Percentiles rank a stretch among this genome's conserved stretches.
Evolutionary conservation across 2,329 filamentous ascomycete genomes (phyloP).

Genomic region (Helotiales sp.): DNA sequence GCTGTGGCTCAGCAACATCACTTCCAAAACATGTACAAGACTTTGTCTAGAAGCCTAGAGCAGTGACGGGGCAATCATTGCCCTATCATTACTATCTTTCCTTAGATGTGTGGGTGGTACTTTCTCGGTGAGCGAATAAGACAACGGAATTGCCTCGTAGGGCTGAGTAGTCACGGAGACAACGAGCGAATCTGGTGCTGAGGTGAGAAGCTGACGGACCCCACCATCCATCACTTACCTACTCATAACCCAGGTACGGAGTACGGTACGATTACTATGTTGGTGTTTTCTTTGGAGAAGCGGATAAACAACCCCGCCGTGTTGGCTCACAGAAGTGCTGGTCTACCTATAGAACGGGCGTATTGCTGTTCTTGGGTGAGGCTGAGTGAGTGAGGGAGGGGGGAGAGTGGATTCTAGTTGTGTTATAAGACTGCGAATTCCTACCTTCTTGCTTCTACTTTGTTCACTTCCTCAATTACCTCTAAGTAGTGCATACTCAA

Average conservation of each 20-base stretch:
- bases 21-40: neutral
- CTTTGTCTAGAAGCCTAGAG: neutral
- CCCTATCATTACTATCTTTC: neutral
- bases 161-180: constrained; percentile 1
- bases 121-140: constrained; percentile 16
- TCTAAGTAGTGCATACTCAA: neutral
- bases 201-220: constrained; percentile 23
- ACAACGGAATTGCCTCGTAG: neutral
- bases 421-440: neutral
- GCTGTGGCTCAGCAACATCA: neutral
- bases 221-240: neutral
- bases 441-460: neutral
- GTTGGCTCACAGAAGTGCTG: neutral
- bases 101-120: neutral
- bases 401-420: neutral
- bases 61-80: neutral
- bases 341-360: constrained; percentile 4
- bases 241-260: neutral
- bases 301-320: neutral
- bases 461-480: neutral
- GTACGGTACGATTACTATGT: neutral
- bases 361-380: neutral
- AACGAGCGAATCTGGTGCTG: constrained; percentile 12
- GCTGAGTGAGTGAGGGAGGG: neutral
- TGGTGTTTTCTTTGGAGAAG: neutral